Evolutionary conservation across 176 grass and related monocot species (phyloP), one percentile per base, ranked within the genome.

Genomic region (Phyllostachys edulis): DNA sequence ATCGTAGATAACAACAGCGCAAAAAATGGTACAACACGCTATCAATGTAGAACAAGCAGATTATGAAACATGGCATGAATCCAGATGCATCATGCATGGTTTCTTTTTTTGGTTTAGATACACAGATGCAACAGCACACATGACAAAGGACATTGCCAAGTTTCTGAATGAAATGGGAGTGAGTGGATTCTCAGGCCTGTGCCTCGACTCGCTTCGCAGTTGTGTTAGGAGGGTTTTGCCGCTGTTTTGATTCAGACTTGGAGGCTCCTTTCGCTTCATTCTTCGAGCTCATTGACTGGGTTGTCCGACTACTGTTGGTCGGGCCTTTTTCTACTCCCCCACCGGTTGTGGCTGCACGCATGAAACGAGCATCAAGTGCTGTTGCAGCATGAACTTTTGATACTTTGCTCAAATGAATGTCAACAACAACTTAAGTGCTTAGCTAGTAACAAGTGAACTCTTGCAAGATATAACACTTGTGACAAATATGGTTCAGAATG

Each of bases 231-330:
- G 74, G 84, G 62, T 32, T 62, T 7, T 5, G 50, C 0, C 64
- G n/a, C 10, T 86, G 67, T 73, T 71, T 87, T 55, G 23, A 4
- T 74, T 73, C 84, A 47, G 69, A 51, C 50, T 87, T 90, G 40
- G 89, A 84, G 2, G 69, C 16, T 50, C 78, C 73, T 86, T 82
- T 71, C 1, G 3, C 6, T 1, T 16, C 13, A 26, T 80, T 74
- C 84, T 69, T 90, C 13, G 63, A 69, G 21, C 61, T 51, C 18
- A 9, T 24, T 34, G 75, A 23, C 41, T 11, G 80, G 63, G 10
- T 54, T 45, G 44, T 42, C 84, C 9, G 63, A 29, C 34, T 46
- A 32, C 61, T 59, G 14, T 27, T 84, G 9, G 51, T 36, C 6
- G 23, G 23, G 24, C 49, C 75, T 66, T 79, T 87, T 69, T 67